These are phyloP conservation scores for Stygiomarasmius scandens DNA, from an alignment of 1,284 basidiomycete species.

Conservation along the genomic window DNA sequence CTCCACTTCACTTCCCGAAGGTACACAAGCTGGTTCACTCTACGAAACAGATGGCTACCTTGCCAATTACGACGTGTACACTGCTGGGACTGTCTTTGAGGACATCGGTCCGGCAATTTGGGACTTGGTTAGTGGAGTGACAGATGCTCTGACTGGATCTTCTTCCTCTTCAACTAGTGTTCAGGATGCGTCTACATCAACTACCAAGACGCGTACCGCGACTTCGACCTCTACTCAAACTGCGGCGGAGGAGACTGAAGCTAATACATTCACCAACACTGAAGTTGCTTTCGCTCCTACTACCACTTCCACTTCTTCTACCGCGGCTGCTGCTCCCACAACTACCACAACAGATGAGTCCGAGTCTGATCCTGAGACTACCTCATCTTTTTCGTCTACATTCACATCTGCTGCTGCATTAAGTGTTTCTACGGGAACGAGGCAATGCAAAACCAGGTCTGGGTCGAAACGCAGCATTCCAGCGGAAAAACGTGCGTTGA, in stretches of 20 bases:
- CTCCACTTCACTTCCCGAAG: not conserved
- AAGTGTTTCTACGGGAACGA: not conserved
- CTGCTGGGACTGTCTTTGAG: not conserved
- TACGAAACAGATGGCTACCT: constrained; percentile 6
- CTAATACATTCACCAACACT: no score
- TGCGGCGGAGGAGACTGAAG: no score
- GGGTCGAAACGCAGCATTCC: not conserved
- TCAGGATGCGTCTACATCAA: no score
- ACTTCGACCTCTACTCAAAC: not conserved
- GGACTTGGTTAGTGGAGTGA: not conserved
- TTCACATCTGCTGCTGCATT: not conserved
- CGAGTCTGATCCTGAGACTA: no score
- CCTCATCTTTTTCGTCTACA: not conserved
- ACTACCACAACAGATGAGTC: no score
- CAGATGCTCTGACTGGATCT: not conserved
- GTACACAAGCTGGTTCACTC: constrained; percentile 11
- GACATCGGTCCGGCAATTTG: constrained; percentile 10
- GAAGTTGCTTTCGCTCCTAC: no score
- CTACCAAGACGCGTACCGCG: no score
- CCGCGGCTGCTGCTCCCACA: no score
- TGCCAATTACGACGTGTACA: constrained; percentile 11
- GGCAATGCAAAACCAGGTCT: not conserved
- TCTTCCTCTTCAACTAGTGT: constrained; percentile 9
- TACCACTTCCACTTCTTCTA: no score
- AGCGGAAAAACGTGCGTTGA: not conserved